Percentiles rank a stretch among this genome's conserved stretches.
Conservation (phyloP, 139 green algal genomes). For the Chlamydomonas sp. region DNA sequence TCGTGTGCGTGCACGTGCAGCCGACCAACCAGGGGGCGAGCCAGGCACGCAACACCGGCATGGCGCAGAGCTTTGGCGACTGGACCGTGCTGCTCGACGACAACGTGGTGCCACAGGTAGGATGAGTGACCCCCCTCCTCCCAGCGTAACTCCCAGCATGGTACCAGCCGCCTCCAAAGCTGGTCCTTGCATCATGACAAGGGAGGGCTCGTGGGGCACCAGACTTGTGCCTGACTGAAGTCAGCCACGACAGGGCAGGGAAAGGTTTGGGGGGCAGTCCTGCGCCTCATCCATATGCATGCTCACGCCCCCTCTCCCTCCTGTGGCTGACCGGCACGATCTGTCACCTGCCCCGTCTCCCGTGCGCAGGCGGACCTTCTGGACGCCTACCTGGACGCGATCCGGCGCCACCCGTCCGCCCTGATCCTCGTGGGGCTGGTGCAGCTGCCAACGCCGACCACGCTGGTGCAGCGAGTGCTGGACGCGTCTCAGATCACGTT, state of each 20-base stretch:
- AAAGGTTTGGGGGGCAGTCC: no score
- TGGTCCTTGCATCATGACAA: no score
- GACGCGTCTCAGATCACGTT: conserved; percentile 13
- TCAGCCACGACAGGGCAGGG: no score
- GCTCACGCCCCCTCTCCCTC: no score
- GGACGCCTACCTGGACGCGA: conserved; percentile 21
- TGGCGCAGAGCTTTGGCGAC: conserved; percentile 25
- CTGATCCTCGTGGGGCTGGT: conserved; percentile 12
- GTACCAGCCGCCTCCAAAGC: no score
- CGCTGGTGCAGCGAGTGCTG: conserved; percentile 22
- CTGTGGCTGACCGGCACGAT: no score
- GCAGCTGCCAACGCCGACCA: conserved; percentile 13
- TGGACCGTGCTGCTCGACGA: conserved; percentile 27
- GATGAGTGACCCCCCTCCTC: no score
- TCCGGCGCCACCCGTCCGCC: conserved; percentile 10
- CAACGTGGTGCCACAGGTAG: conserved; percentile 21
- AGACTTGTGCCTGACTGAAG: no score
- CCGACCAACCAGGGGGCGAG: conserved; percentile 16
- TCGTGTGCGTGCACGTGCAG: conserved; percentile 19
- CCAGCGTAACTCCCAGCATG: no score
- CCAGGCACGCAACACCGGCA: conserved; percentile 14
- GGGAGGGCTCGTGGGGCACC: no score
- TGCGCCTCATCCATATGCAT: no score
- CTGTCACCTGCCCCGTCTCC: no score
- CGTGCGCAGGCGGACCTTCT: conserved; percentile 3